phyloP scores from a whole-genome alignment of 192 early-diverging fungal species.

The Gigaspora rosea region DNA sequence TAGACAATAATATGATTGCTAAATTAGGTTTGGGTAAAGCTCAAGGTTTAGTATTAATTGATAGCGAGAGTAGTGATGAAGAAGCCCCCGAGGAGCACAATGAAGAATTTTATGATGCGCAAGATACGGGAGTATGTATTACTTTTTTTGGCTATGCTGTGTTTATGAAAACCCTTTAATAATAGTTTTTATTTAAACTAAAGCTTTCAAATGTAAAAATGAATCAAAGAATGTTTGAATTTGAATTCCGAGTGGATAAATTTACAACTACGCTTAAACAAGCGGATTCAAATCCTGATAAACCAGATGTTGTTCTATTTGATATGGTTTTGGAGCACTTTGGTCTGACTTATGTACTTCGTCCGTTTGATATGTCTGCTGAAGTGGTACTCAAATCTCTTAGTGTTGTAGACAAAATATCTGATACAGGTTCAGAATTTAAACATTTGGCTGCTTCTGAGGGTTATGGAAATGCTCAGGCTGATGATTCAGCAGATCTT shows the following conservation, averaged over 20 bases:
- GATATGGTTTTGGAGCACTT: conserved; percentile 73
- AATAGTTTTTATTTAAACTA: neutral
- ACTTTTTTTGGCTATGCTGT: neutral
- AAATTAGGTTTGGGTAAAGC: conserved; percentile 14
- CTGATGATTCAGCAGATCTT: conserved; percentile 60
- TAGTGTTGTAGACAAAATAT: conserved; percentile 70
- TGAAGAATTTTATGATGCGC: conserved; percentile 58
- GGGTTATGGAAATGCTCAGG: conserved; percentile 37
- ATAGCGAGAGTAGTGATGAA: conserved; percentile 37
- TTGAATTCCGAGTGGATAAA: conserved; percentile 70
- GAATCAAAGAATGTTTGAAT: conserved; percentile 52
- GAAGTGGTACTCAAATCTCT: conserved; percentile 78
- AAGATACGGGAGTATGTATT: conserved; percentile 42
- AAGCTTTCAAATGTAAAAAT: conserved; percentile 33
- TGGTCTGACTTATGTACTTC: conserved; percentile 65
- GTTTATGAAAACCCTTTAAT: neutral
- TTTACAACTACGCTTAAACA: conserved; percentile 66
- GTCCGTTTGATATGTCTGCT: conserved; percentile 75
- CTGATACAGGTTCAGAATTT: conserved; percentile 50
- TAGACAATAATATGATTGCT: conserved; percentile 27
- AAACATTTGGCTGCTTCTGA: conserved; percentile 63
- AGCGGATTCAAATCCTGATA: conserved; percentile 46
- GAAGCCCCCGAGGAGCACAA: conserved; percentile 34
- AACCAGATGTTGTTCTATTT: conserved; percentile 57
- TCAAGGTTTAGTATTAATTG: conserved; percentile 32